These are phyloP conservation scores for Fusarium anthophilum DNA, from an alignment of 2,329 filamentous ascomycete species.

Conservation along the genomic window DNA sequence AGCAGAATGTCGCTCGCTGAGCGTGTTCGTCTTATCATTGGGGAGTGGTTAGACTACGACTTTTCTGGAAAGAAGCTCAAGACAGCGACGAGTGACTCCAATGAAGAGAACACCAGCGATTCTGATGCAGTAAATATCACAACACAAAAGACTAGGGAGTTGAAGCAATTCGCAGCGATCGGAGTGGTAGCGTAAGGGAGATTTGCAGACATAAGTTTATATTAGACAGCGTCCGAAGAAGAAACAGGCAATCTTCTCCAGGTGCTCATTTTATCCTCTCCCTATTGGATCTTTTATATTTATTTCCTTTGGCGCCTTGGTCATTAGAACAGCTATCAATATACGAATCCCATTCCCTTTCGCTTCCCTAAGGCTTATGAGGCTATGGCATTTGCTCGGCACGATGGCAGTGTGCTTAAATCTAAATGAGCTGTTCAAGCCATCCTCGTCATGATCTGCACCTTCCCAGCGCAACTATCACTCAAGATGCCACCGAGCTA, in stretches of 20 bases:
- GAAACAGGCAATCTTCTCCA: neutral
- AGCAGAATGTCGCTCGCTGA: neutral
- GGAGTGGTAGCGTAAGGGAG: neutral
- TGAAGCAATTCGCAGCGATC: neutral
- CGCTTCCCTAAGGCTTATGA: neutral
- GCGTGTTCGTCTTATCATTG: neutral
- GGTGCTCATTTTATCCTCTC: too few species aligned
- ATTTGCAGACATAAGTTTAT: rapidly evolving
- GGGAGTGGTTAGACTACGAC: conserved; percentile 5
- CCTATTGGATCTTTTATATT: rapidly evolving
- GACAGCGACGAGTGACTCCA: rapidly evolving
- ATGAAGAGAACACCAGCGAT: rapidly evolving
- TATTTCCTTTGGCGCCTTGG: neutral
- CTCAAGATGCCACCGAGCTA: rapidly evolving
- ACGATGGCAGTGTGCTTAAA: rapidly evolving
- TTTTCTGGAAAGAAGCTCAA: neutral
- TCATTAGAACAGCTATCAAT: neutral
- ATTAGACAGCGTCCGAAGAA: neutral
- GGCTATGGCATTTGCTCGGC: neutral
- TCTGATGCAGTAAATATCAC: neutral
- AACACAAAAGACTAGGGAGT: neutral
- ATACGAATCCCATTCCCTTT: rapidly evolving
- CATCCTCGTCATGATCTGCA: neutral
- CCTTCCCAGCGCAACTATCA: rapidly evolving
- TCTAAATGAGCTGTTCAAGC: neutral